phyloP scores from a whole-genome alignment of 352 stramenopile genomes.

The Aphanomyces astaci region DNA sequence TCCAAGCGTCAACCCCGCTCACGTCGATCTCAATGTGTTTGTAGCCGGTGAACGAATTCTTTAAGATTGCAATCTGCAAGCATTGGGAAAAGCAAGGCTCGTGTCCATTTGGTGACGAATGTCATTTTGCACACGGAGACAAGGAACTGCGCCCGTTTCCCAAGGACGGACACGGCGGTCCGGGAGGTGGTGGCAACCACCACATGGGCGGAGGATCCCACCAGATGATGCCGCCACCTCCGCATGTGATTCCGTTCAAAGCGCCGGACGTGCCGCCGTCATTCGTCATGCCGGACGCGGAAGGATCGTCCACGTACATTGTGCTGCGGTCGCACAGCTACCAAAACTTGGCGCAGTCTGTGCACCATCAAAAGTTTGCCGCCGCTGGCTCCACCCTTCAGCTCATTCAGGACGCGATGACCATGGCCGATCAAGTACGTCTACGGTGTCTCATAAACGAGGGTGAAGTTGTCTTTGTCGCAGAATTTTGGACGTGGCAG shows the following conservation, averaged over 20 bases:
- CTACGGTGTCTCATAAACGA: too few relatives aligned
- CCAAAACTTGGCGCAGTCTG: conserved; percentile 68
- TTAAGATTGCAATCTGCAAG: conserved; percentile 96
- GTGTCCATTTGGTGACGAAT: conserved; percentile 95
- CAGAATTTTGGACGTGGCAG: too few relatives aligned
- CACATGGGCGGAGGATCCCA: conserved; percentile 18
- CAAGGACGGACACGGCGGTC: conserved; percentile 32
- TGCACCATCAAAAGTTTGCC: conserved; percentile 69
- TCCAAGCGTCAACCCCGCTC: too few relatives aligned
- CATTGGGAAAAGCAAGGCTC: conserved; percentile 93
- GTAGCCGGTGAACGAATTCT: conserved; percentile 92
- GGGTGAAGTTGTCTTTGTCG: too few relatives aligned
- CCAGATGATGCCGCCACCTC: conserved; percentile 22
- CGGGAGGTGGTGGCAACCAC: conserved; percentile 4
- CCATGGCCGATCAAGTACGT: conserved; percentile 51
- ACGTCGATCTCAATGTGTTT: not conserved
- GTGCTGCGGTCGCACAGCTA: conserved; percentile 73
- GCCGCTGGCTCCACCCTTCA: conserved; percentile 43
- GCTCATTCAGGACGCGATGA: conserved; percentile 56
- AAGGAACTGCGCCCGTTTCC: conserved; percentile 86
- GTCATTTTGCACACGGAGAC: conserved; percentile 95
- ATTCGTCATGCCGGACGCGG: conserved; percentile 51
- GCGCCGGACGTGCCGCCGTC: conserved; percentile 4
- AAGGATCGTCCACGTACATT: conserved; percentile 77
- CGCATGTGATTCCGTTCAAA: conserved; percentile 11